These are phyloP conservation scores for Quillaja saponaria DNA, from an alignment of 306 rosid species.

Conservation along the genomic window DNA sequence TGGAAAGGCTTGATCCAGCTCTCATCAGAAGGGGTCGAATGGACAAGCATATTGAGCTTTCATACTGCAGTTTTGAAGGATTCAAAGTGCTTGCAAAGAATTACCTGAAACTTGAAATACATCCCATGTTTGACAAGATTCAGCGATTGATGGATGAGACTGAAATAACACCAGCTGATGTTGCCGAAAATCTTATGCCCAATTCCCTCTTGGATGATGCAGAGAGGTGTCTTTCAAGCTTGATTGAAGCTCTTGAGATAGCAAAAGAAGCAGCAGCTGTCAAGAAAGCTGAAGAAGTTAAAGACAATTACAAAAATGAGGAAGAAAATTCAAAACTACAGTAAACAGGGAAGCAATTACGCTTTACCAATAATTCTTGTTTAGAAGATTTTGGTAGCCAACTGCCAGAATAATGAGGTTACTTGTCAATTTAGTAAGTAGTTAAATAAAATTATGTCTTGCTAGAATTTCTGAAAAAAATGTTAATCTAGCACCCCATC, in stretches of 20 bases:
- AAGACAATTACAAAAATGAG: conserved; percentile 27
- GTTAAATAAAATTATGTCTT: conserved; percentile 18
- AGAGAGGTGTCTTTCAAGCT: conserved; percentile 55
- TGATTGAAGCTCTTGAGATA: conserved; percentile 58
- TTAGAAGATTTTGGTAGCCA: conserved; percentile 11
- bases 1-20: conserved; percentile 87
- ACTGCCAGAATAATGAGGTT: conserved; percentile 9
- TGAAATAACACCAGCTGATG: conserved; percentile 78
- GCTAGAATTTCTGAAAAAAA: not conserved
- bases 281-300: conserved; percentile 37
- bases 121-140: conserved; percentile 54
- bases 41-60: conserved; percentile 83
- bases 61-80: conserved; percentile 71
- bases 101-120: conserved; percentile 56
- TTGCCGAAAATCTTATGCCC: conserved; percentile 89
- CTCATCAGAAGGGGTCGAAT: conserved; percentile 81
- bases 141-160: conserved; percentile 44
- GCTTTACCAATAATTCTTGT: conserved; percentile 3
- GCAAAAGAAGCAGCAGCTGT: conserved; percentile 33
- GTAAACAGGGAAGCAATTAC: conserved; percentile 20
- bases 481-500: too few species aligned
- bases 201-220: conserved; percentile 65
- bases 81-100: conserved; percentile 75
- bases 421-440: conserved; percentile 26
- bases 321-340: conserved; percentile 20